Base-by-base conservation (phyloP, 176 grass and related monocot species). In the Juncus effusus region DNA sequence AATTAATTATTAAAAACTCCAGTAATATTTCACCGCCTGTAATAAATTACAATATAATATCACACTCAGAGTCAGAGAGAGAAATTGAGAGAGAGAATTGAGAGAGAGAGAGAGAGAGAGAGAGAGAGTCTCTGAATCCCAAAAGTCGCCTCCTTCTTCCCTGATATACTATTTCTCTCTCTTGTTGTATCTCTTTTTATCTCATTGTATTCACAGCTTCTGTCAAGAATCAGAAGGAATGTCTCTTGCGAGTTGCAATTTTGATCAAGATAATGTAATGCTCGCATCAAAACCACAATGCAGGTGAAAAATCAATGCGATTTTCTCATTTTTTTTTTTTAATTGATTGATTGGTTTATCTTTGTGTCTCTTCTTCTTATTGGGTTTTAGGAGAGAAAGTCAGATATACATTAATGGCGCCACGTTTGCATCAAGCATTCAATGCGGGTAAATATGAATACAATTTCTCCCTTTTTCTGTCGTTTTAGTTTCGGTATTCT, bases 371-470 rank as follows among this genome's bases (percentile, higher is more conserved):
- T 13, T 57, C 40, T 56, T 3, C 40, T 70, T 13, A 4, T 47
- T 7, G 13, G 62, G 52, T 58, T 54, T 63, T 53, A 75, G 72
- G 44, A 53, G 59, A 63, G 16, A 38, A 36, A 75, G 40, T 65
- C 14, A 42, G 42, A 10, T 58, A 14, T 28, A 56, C 52, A 67
- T n/a, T 7, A 58, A 77, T 16, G 19, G 44, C 40, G 39, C 13
- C 54, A 13, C 59, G 56, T 36, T 68, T 28, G 62, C 7, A 28
- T 36, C 74, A 67, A 51, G 14, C 62, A 59, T 51, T 56, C 62
- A 77, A 59, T 77, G 63, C 74, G 59, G 74, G 63, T 77, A 68
- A 2, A 49, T 47, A 40, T 42, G 10, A 28, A 35, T 77, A 11
- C 3, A 42, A 4, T 66, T 76, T 12, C 38, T 76, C 9, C 2